Evolutionary conservation across 148 eudicot genomes (phyloP).

Genomic region (Rhododendron vialii): DNA sequence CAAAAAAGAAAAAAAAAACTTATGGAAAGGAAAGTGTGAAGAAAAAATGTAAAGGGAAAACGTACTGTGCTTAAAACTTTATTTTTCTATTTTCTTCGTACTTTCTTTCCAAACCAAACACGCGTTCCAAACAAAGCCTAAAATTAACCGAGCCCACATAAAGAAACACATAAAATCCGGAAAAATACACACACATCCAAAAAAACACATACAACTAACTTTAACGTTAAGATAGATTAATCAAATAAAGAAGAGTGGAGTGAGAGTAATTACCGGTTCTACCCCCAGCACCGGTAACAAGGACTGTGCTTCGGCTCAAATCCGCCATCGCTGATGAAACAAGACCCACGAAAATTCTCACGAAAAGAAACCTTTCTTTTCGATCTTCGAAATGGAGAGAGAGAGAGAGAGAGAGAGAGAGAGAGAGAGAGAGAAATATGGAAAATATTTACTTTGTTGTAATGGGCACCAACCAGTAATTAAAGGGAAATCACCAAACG

Average conservation of each 20-base stretch:
- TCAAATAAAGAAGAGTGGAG: neutral
- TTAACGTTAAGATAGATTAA: neutral
- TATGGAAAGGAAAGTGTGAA: too few relatives aligned
- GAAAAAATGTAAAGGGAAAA: too few relatives aligned
- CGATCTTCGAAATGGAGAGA: constrained; percentile 7
- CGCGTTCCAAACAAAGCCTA: neutral
- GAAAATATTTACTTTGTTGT: neutral
- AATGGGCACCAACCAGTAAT: neutral
- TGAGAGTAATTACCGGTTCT: constrained; percentile 48
- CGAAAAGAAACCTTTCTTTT: neutral
- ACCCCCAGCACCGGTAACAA: constrained; percentile 82
- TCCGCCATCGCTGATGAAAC: constrained; percentile 41
- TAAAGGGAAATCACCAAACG: neutral
- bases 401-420: neutral
- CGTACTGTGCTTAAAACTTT: too few relatives aligned
- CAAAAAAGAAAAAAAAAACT: too few relatives aligned
- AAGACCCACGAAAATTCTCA: constrained; percentile 11
- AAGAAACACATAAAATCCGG: neutral
- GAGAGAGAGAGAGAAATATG: neutral
- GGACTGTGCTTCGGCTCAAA: constrained; percentile 49
- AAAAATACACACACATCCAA: neutral
- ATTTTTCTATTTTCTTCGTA: neutral
- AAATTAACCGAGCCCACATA: neutral
- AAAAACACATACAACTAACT: neutral
- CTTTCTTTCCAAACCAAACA: neutral